phyloP scores from a whole-genome alignment of 495 filamentous ascomycete genomes.

The Penicillium manginii region DNA sequence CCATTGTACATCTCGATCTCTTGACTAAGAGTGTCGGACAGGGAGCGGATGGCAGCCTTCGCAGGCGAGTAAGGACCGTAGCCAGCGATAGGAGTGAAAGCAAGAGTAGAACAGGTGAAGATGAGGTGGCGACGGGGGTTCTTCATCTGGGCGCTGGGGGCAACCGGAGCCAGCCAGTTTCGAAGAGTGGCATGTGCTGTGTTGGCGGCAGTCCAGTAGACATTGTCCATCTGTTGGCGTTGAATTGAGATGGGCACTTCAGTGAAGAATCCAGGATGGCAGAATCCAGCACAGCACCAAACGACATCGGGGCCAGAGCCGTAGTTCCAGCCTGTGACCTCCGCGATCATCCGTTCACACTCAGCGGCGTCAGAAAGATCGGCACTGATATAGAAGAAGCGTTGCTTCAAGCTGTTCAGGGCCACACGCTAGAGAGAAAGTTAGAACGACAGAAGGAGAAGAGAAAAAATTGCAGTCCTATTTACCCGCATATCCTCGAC shows the following conservation, averaged over 20 bases:
- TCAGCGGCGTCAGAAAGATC: slow-evolving; percentile 75
- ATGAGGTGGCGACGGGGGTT: slow-evolving; percentile 72
- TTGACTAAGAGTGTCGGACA: slow-evolving; percentile 81
- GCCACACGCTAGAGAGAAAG: slow-evolving; percentile 56
- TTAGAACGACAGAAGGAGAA: slow-evolving; percentile 12
- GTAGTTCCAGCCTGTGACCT: slow-evolving; percentile 84
- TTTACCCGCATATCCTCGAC: slow-evolving; percentile 66
- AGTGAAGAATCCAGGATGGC: slow-evolving; percentile 76
- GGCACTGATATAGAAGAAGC: slow-evolving; percentile 81
- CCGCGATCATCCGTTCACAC: slow-evolving; percentile 65
- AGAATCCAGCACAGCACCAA: slow-evolving; percentile 87
- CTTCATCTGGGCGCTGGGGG: slow-evolving; percentile 33
- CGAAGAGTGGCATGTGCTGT: slow-evolving; percentile 70
- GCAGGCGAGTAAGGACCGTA: slow-evolving; percentile 84
- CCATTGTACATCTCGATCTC: slow-evolving; percentile 83
- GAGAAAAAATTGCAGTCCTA: background rate
- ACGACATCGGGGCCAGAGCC: slow-evolving; percentile 77
- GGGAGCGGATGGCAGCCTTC: slow-evolving; percentile 82
- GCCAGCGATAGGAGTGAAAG: slow-evolving; percentile 78
- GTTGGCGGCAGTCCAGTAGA: slow-evolving; percentile 89
- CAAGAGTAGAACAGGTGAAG: slow-evolving; percentile 79
- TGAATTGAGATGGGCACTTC: slow-evolving; percentile 67
- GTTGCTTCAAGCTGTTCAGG: slow-evolving; percentile 62
- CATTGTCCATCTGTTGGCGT: slow-evolving; percentile 82
- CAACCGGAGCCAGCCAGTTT: slow-evolving; percentile 51